Evolutionary conservation across 176 grass and related monocot genomes (phyloP).

Genomic region (Cymbopogon citratus): DNA sequence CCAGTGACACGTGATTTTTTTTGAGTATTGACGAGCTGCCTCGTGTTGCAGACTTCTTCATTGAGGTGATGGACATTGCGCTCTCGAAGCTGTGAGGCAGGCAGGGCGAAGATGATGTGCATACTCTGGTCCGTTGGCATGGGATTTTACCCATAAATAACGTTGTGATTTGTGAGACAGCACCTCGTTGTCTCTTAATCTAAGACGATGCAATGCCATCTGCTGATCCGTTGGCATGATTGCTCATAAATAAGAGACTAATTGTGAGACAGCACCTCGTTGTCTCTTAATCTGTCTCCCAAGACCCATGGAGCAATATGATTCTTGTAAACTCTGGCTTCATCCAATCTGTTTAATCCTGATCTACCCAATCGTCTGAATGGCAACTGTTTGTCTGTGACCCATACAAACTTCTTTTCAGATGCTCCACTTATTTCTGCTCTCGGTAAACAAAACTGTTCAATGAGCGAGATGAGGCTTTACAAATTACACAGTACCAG

Average conservation of each 20-base stretch:
- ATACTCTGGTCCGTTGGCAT: background rate
- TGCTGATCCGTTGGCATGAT: background rate
- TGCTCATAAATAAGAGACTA: slow-evolving; percentile 46
- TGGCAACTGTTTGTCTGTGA: background rate
- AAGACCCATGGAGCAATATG: slow-evolving; percentile 11
- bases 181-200: slow-evolving; percentile 85
- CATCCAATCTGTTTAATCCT: background rate
- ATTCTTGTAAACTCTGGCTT: background rate
- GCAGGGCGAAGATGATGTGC: background rate
- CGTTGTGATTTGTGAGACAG: slow-evolving; percentile 43
- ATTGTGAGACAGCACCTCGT: slow-evolving; percentile 68
- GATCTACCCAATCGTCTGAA: background rate
- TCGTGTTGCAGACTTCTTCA: slow-evolving; percentile 55
- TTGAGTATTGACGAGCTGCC: background rate
- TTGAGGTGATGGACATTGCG: slow-evolving; percentile 67
- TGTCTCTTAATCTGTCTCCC: slow-evolving; percentile 43
- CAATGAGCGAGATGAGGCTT: background rate
- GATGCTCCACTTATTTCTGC: background rate
- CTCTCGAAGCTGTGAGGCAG: slow-evolving; percentile 76
- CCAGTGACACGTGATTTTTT: background rate
- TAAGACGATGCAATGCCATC: background rate
- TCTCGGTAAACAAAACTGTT: background rate
- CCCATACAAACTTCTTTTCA: background rate
- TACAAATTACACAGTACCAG: background rate
- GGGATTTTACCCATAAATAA: slow-evolving; percentile 41